Evolutionary conservation across 176 grass and related monocot genomes (phyloP), one percentile per base, ranked within the genome.

Genomic region (Typha latifolia): DNA sequence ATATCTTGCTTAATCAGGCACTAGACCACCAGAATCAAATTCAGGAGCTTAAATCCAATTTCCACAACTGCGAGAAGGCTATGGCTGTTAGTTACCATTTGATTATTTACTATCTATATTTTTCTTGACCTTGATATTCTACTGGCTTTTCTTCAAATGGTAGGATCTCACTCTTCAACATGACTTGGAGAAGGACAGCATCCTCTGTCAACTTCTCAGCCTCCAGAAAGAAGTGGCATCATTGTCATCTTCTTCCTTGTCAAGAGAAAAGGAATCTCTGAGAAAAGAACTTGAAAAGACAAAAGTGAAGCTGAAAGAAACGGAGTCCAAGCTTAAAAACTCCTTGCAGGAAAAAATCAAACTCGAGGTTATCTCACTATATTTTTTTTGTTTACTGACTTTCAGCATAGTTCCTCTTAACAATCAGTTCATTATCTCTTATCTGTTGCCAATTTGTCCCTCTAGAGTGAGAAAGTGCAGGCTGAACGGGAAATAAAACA

Each of bases 271-370:
- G 34, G 93, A 96, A 62, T 89, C 80, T 72, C 68, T 96, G 16
- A 72, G 85, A 81, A 96, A 91, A 65, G 88, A 96, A 66, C 85
- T 96, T 74, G 93, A 91, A 14, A 90, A 47, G 77, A 72, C 59
- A 4, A 96, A 89, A 78, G 62, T 64, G 55, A 96, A 91, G 66
- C 66, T 91, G 49, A 84, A 85, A 79, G 93, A 91, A 31, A 86
- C 80, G 1, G 93, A 89, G 51, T 79, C 77, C 49, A 96, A 91
- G 63, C 85, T 96, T 64, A 91, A 89, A 57, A 96, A 85, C 65
- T 74, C 85, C 24, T 70, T 96, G 53, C 85, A 91, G 61, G 93
- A 86, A 12, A 96, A 91, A 79, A 89, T 82, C 77, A 96, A 91
- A 84, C 82, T 96, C 64, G 88, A 96, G 93, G 93, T 96, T 76